These are phyloP conservation scores for Effrenium voratum DNA, from an alignment of 73 alveolate species.

Conservation along the genomic window DNA sequence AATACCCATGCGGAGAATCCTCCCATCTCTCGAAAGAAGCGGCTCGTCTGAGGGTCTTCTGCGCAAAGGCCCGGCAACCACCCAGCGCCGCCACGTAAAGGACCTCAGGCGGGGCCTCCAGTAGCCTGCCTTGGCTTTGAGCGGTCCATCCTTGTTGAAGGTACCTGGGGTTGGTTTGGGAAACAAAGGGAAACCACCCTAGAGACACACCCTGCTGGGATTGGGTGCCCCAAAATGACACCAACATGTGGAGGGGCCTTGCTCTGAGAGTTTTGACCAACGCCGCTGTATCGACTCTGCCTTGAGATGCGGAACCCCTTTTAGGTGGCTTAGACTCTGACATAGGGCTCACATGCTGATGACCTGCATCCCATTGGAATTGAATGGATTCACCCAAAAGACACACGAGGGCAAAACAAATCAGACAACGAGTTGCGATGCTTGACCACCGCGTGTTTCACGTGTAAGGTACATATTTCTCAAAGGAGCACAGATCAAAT, in stretches of 20 bases:
- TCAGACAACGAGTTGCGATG: too few relatives aligned
- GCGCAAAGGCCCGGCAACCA: slow-evolving; percentile 24
- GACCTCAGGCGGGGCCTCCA: not conserved
- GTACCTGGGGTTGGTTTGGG: not conserved
- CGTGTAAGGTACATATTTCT: too few relatives aligned
- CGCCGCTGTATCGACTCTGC: not conserved
- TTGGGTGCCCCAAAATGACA: not conserved
- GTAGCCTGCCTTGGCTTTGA: not conserved
- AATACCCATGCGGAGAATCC: too few relatives aligned
- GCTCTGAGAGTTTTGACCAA: not conserved
- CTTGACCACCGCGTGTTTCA: too few relatives aligned
- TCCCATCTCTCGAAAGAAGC: too few relatives aligned
- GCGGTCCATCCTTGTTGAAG: not conserved
- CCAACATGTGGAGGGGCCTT: not conserved
- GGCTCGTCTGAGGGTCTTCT: not conserved
- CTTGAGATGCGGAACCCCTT: too few relatives aligned
- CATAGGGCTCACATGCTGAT: too few relatives aligned
- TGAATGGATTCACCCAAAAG: too few relatives aligned
- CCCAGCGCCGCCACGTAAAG: slow-evolving; percentile 13
- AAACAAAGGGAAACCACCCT: not conserved
- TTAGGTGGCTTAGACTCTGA: too few relatives aligned
- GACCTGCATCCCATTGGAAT: too few relatives aligned
- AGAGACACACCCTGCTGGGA: not conserved
- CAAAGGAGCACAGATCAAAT: too few relatives aligned
- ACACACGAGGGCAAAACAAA: too few relatives aligned